Base-by-base conservation (phyloP, 305 asterid genomes). In the Stenogyne calaminthoides region DNA sequence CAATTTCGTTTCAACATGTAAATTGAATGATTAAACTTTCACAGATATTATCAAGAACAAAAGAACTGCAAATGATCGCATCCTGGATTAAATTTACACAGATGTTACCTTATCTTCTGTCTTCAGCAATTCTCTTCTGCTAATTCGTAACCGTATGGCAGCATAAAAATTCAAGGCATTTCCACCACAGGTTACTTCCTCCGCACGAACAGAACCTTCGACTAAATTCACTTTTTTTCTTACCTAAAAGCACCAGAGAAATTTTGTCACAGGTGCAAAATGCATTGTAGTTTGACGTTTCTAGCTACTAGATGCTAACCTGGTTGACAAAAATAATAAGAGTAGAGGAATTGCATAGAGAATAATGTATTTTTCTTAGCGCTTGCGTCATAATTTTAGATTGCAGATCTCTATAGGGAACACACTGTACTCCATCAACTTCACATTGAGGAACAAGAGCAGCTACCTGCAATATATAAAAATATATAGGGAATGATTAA, bases 151-250 rank as follows among this genome's bases (percentile, higher is more conserved):
- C n/a, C 99, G 90, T 42, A 94, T 75, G 9, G 99, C 97, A 77
- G 99, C 92, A 79, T 94, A 92, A 73, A 94, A 94, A 71, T 85
- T 93, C 84, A 94, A 78, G 76, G 97, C 96, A 84, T 94, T 94
- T 69, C 99, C 99, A 69, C 99, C 99, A 76, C 90, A 88, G 3
- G 99, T 94, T 54, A 88, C 95, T 80, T 90, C 97, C 7, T 91
- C 97, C 12, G 87, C 84, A 66, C 58, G 89, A 49, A 80, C 84
- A 59, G 83, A 78, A 55, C 90, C 89, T 79, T 67, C 86, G 12
- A 76, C 88, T 70, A 70, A 52, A 77, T 70, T 83, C 77, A 83
- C 44, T 67, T 75, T 84, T 37, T 84, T 84, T 78, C 99, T 85
- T 66, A 90, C 82, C 99, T 94, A 74, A 12, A 69, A 51, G 64